Percentiles rank a stretch among this genome's conserved stretches.
These are phyloP conservation scores for Staphylotrichum longicolle DNA, from an alignment of 495 filamentous ascomycete genomes.

Conservation along the genomic window DNA sequence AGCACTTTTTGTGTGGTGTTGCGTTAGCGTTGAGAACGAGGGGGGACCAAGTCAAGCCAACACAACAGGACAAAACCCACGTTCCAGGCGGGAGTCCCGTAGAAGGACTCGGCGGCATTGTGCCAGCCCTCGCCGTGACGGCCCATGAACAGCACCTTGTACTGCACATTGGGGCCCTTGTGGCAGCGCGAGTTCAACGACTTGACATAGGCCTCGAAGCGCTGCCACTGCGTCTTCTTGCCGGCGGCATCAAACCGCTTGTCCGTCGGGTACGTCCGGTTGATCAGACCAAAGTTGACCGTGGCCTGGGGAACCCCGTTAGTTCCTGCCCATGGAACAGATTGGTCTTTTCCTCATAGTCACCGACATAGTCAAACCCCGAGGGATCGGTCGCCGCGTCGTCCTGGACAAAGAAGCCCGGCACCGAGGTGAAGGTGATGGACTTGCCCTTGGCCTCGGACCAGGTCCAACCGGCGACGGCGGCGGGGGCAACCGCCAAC, in stretches of 20 bases:
- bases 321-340: too few species aligned
- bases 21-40: too few species aligned
- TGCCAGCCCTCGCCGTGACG: conserved; percentile 11
- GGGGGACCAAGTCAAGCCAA: too few species aligned
- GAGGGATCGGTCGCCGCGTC: neutral
- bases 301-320: neutral
- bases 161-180: neutral
- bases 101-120: neutral
- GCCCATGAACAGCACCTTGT: conserved; percentile 3
- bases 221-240: conserved; percentile 3
- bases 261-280: conserved; percentile 2
- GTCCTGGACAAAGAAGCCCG: conserved; percentile 1
- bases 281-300: conserved; percentile 1
- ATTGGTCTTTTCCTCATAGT: too few species aligned
- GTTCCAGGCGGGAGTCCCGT: conserved; percentile 9
- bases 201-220: neutral
- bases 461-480: neutral
- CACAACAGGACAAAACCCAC: neutral
- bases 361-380: conserved; percentile 1
- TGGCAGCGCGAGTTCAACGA: neutral
- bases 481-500: neutral
- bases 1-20: neutral
- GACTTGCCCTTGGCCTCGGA: neutral
- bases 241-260: neutral
- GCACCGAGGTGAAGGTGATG: neutral